Conservation (phyloP, 139 green algal genomes). For the Microglena sp. region DNA sequence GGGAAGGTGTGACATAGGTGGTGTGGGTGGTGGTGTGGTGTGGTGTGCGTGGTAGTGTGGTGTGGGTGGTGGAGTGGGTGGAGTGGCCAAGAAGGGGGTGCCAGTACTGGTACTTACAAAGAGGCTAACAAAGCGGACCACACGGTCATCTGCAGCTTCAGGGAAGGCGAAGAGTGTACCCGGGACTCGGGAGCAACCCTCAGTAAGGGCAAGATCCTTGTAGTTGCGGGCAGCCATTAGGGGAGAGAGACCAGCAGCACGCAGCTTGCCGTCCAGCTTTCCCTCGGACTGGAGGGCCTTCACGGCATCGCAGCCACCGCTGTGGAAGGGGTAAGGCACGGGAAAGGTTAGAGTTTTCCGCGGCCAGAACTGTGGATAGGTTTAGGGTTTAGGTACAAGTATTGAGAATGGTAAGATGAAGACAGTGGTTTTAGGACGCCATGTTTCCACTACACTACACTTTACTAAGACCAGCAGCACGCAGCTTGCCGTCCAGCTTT, state of each 20-base stretch:
- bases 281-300: not conserved
- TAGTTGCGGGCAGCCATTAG: not conserved
- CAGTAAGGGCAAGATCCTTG: not conserved
- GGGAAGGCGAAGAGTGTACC: too few relatives aligned
- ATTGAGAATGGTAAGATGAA: not conserved
- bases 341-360: not conserved
- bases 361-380: not conserved
- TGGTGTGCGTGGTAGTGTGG: too few relatives aligned
- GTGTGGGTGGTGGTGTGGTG: too few relatives aligned
- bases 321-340: too few relatives aligned
- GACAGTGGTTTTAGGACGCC: too few relatives aligned
- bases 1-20: too few relatives aligned
- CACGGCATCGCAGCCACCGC: too few relatives aligned
- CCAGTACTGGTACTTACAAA: too few relatives aligned
- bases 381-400: not conserved
- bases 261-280: not conserved
- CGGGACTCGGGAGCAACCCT: too few relatives aligned
- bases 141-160: not conserved
- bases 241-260: not conserved
- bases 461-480: not conserved
- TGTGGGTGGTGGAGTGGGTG: too few relatives aligned
- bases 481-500: not conserved
- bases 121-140: not conserved
- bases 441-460: too few relatives aligned
- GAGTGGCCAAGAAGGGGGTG: too few relatives aligned